Evolutionary conservation across 108 stramenopile genomes (phyloP), one percentile per base, ranked within the genome.

Genomic region (Chaetoceros tenuissimus): DNA sequence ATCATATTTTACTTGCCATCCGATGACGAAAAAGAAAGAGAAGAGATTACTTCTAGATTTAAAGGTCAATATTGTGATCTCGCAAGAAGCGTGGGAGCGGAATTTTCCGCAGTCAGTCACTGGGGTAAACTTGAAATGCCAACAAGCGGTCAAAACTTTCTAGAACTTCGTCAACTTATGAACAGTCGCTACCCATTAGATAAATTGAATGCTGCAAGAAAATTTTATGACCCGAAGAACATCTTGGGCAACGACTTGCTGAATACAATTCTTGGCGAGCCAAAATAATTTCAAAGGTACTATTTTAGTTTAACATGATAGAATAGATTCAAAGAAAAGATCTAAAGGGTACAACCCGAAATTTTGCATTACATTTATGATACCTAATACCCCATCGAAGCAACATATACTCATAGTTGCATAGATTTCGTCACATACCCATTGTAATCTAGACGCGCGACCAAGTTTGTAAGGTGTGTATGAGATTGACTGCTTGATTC

Each of bases 51-150:
- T 8, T 56, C 79, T 2, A 64, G 74, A 24, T 99, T 99, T 58
- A 79, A 69, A 31, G 73, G 72, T 22, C 53, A 74, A 52, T 94
- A 96, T 51, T 74, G 87, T 31, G 73, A 74, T 30, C 68, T 96
- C 47, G 72, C 94, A 22, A 66, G 83, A 46, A 48, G 68, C 2
- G 61, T 87, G 17, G 64, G 72, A 48, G 53, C 54, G 0, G 69
- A 73, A 24, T 74, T 81, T 40, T 65, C 68, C 19, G 76, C 84
- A 0, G 80, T 85, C 43, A 84, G 85, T 60, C 97, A 98, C 57
- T 98, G 97, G 97, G 95, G 95, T 23, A 98, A 98, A 53, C 74
- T 94, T 58, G 95, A 95, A 60, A 24, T 73, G n/a, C 83, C 83
- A 7, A 25, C 53, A 47, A 51, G 62, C 18, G 64, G 71, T 1